A percentile compares a stretch with the other conserved stretches of the same genome.
These are phyloP conservation scores for Podospora tetraspora DNA, from an alignment of 495 filamentous ascomycete genomes.

Conservation along the genomic window DNA sequence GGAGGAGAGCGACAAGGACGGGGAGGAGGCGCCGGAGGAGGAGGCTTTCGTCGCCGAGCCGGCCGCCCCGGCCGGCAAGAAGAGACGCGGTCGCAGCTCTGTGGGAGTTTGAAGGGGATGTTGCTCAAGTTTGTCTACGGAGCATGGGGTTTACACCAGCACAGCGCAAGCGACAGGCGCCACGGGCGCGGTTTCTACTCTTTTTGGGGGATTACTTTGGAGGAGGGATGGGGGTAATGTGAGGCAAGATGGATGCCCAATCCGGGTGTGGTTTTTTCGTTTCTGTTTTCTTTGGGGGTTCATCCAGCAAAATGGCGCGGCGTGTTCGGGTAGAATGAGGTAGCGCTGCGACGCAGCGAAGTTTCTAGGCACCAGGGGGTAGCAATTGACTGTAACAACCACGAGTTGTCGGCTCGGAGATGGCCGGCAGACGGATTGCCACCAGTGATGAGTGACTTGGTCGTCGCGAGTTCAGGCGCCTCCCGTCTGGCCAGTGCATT, in stretches of 20 bases:
- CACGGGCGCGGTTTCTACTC: background rate
- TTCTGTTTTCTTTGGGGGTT: background rate
- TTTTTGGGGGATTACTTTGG: background rate
- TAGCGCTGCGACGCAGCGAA: background rate
- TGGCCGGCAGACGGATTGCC: background rate
- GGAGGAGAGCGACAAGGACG: conserved; percentile 21
- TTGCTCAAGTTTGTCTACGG: background rate
- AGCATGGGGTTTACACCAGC: background rate
- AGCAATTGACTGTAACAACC: background rate
- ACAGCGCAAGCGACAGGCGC: background rate
- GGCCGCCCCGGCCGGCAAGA: conserved; percentile 23
- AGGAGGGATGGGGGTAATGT: background rate
- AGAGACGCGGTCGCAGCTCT: conserved; percentile 19
- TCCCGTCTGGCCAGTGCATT: background rate
- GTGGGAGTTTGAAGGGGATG: conserved; percentile 10
- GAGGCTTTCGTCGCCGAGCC: conserved; percentile 10
- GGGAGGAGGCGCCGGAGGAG: conserved; percentile 22
- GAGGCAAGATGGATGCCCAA: background rate
- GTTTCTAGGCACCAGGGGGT: background rate
- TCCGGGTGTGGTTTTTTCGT: background rate
- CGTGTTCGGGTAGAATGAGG: background rate
- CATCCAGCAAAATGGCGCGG: background rate
- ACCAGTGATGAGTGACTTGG: background rate
- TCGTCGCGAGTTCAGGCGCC: background rate
- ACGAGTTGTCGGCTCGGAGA: background rate